Conservation (phyloP, 208 protist species). For the Trypanosoma rangeli region DNA sequence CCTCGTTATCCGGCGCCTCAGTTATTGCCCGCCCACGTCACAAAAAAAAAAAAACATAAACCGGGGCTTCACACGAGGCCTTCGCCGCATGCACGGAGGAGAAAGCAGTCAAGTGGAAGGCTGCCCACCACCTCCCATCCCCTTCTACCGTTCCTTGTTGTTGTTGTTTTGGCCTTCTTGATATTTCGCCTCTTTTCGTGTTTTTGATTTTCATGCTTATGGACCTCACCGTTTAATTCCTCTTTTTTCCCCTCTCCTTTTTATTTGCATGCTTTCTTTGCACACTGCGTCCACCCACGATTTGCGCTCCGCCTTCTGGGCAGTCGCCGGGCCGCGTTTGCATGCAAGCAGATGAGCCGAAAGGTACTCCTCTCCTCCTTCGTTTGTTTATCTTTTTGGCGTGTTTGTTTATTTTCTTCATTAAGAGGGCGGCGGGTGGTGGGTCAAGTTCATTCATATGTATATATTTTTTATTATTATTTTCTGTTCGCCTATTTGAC, state of each 20-base stretch:
- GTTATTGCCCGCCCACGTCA: not conserved
- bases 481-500: not conserved
- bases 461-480: slow-evolving; percentile 4
- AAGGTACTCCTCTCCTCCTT: not conserved
- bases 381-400: not conserved
- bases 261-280: not conserved
- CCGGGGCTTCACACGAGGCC: not conserved
- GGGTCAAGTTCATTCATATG: slow-evolving; percentile 1
- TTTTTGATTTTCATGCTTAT: not conserved
- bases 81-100: not conserved
- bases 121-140: not conserved
- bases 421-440: too few relatives aligned
- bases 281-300: not conserved
- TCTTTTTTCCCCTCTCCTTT: not conserved
- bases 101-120: not conserved
- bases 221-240: not conserved
- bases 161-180: slow-evolving; percentile 3
- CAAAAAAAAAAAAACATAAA: not conserved
- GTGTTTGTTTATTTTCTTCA: not conserved
- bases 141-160: too few relatives aligned
- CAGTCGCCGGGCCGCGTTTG: not conserved
- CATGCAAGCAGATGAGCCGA: not conserved
- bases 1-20: too few relatives aligned
- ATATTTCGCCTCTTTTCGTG: not conserved
- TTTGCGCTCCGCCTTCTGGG: not conserved